Percentiles rank a stretch among this genome's conserved stretches.
Conservation (phyloP, 768 basidiomycete species). For the Podaxis sp. region DNA sequence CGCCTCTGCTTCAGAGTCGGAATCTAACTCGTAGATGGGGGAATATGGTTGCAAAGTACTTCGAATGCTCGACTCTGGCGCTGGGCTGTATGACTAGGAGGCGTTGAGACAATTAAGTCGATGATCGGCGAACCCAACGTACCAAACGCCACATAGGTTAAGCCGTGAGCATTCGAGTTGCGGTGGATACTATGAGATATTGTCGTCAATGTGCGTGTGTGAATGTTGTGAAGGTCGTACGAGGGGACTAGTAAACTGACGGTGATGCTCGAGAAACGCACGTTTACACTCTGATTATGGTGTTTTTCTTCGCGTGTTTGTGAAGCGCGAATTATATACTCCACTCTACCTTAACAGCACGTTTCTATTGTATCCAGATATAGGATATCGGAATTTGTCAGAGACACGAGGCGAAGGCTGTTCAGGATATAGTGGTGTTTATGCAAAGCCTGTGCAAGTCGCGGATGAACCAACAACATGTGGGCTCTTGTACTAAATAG, state of each 20-base stretch:
- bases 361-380: slow-evolving; percentile 6
- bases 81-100: slow-evolving; percentile 12
- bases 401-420: background rate
- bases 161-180: background rate
- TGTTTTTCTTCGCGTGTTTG: background rate
- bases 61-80: slow-evolving; percentile 10
- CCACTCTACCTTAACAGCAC: slow-evolving; percentile 9
- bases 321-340: slow-evolving; percentile 2
- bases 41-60: slow-evolving; percentile 10
- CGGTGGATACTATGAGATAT: background rate
- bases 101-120: background rate
- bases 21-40: background rate
- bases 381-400: background rate
- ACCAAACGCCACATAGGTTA: slow-evolving; percentile 11
- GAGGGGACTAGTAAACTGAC: background rate
- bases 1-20: slow-evolving; percentile 2
- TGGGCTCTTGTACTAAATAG: slow-evolving; percentile 8
- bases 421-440: background rate
- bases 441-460: background rate
- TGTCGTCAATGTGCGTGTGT: background rate
- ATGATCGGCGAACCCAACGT: background rate
- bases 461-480: slow-evolving; percentile 8
- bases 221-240: background rate
- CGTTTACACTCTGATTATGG: background rate
- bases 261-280: slow-evolving; percentile 1